Base-by-base conservation (phyloP, 306 rosid species). In the Vachellia collinsii region DNA sequence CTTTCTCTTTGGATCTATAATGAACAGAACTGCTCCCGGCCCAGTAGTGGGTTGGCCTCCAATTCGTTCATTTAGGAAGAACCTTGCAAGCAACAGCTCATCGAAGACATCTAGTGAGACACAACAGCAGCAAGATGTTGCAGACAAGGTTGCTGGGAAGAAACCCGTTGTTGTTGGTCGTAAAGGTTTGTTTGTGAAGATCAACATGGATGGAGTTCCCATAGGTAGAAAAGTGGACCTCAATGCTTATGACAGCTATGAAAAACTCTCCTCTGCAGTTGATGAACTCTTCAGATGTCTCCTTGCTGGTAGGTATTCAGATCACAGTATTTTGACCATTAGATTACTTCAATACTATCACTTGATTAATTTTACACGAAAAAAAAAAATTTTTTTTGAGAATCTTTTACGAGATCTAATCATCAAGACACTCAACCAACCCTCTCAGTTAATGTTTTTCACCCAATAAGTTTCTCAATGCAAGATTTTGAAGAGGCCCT, bases 41-140 rank as follows among this genome's bases (percentile, higher is more conserved):
- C 91, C 98, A 41, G 97, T 96, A 51, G 99, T 96, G 85, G 99
- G 99, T 43, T 96, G 99, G 99, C 99, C 99, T 67, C 99, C 99
- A 77, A 88, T 96, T 79, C 91, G 99, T n/a, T 92, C 98, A 1
- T 96, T 90, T 73, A 89, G 99, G 82, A 92, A 91, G 90, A 96
- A 93, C 68, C 91, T 93, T 48, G 89, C 94, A 4, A 87, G 86
- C 73, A 85, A 71, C 81, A 92, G 90, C 83, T 29, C 82, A 37
- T 86, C 94, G 68, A 96, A 92, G 84, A 83, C 89, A 36, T 34
- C 81, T 4, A 50, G 84, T 5, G 97, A 90, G 46, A 85, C 92
- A 0, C 85, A 72, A 22, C 66, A 65, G 36, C 53, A 42, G 34
- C 73, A 42, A 11, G 48, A 39, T 67, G 76, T 64, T 25, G 69